phyloP scores from a whole-genome alignment of 768 basidiomycete genomes.

The Pisolithus microcarpus region DNA sequence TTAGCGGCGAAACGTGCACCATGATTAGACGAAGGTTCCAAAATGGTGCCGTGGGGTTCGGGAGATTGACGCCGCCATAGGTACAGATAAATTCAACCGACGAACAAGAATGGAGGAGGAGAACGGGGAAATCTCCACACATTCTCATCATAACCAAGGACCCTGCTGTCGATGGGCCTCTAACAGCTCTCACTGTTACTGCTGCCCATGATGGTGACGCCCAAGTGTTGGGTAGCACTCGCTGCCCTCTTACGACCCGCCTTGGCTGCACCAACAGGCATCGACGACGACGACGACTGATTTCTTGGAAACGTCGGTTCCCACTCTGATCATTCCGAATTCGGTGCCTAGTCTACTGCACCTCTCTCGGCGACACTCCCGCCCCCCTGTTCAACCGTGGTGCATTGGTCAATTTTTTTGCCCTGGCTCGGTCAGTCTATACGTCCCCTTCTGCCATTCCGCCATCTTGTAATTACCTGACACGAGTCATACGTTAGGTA shows the following conservation, averaged over 20 bases:
- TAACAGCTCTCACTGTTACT: too few relatives aligned
- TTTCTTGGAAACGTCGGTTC: conserved; percentile 7
- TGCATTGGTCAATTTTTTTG: conserved; percentile 76
- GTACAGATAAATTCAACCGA: too few relatives aligned
- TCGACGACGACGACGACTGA: conserved; percentile 4
- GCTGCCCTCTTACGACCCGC: conserved; percentile 7
- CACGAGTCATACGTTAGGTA: conserved; percentile 35
- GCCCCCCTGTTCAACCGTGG: conserved; percentile 70
- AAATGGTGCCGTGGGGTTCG: too few relatives aligned
- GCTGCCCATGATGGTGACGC: conserved; percentile 24
- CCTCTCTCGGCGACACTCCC: conserved; percentile 50
- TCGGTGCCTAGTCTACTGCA: conserved; percentile 54
- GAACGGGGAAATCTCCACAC: too few relatives aligned
- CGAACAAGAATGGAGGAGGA: too few relatives aligned
- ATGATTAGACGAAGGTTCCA: too few relatives aligned
- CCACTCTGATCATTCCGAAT: conserved; percentile 46
- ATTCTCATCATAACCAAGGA: too few relatives aligned
- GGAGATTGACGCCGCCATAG: too few relatives aligned
- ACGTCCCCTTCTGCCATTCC: too few relatives aligned
- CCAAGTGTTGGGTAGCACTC: conserved; percentile 10
- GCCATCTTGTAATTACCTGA: background rate
- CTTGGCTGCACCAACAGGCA: conserved; percentile 12
- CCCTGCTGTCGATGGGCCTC: too few relatives aligned
- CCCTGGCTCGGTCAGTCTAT: conserved; percentile 53
- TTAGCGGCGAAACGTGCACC: too few relatives aligned